These are phyloP conservation scores for Brassica rapa DNA, from an alignment of 345 rosid species.

Conservation along the genomic window DNA sequence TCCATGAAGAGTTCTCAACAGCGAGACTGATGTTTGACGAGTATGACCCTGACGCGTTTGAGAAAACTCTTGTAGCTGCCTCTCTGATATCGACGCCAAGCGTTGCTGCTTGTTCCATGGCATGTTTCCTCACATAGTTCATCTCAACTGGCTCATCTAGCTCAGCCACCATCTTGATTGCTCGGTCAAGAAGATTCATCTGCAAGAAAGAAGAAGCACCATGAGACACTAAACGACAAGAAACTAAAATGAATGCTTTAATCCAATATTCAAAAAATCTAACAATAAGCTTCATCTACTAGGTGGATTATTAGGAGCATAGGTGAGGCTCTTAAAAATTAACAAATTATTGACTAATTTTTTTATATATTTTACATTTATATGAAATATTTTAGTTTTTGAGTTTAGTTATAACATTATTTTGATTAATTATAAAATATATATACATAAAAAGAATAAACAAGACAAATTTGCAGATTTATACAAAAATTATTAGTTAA, in stretches of 20 bases:
- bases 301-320: too few species aligned
- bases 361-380: too few species aligned
- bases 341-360: too few species aligned
- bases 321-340: too few species aligned
- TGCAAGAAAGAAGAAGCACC: slow-evolving; percentile 35
- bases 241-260: neutral
- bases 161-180: slow-evolving; percentile 97
- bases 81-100: slow-evolving; percentile 80
- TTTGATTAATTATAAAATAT: too few species aligned
- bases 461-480: too few species aligned
- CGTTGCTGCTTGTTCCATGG: slow-evolving; percentile 81
- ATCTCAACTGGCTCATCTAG: slow-evolving; percentile 86
- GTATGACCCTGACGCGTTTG: slow-evolving; percentile 96
- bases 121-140: slow-evolving; percentile 90
- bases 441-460: too few species aligned
- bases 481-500: too few species aligned
- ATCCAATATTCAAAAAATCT: neutral
- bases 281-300: too few species aligned
- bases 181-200: slow-evolving; percentile 99
- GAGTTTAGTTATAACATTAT: too few species aligned
- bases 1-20: slow-evolving; percentile 98
- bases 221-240: slow-evolving; percentile 17
- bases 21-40: slow-evolving; percentile 93
- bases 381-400: too few species aligned
- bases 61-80: slow-evolving; percentile 95